phyloP scores from a whole-genome alignment of 1,139 yeast species.

The Zygoascus hellenicus region DNA sequence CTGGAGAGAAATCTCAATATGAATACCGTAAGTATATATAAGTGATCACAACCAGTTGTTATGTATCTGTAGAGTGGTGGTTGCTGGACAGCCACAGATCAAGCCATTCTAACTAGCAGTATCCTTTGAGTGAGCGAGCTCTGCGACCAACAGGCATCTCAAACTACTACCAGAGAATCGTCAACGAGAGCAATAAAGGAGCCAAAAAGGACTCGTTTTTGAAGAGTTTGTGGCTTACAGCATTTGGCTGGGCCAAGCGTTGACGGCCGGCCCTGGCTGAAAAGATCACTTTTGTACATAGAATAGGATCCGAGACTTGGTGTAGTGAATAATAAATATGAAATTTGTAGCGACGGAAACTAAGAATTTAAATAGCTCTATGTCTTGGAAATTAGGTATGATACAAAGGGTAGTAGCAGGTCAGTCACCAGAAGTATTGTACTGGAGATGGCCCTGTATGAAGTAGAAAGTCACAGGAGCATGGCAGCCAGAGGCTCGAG shows the following conservation, averaged over 20 bases:
- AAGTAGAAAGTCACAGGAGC: too few species aligned
- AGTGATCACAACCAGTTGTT: neutral
- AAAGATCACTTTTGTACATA: too few species aligned
- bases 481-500: too few species aligned
- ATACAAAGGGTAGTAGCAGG: too few species aligned
- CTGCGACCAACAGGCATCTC: conserved; percentile 80
- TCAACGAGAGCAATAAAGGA: conserved; percentile 69
- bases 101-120: conserved; percentile 19
- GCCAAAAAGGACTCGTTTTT: conserved; percentile 55
- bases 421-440: too few species aligned
- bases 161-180: conserved; percentile 61
- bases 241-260: conserved; percentile 33
- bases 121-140: conserved; percentile 47
- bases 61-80: too few species aligned
- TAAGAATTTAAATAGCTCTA: too few species aligned
- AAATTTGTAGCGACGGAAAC: too few species aligned
- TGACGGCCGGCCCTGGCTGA: neutral
- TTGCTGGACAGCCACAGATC: neutral
- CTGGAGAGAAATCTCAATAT: conserved; percentile 23
- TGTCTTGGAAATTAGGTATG: too few species aligned
- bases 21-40: conserved; percentile 18
- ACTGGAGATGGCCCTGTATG: too few species aligned
- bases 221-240: conserved; percentile 28
- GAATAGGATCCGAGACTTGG: too few species aligned
- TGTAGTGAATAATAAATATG: too few species aligned